These are phyloP conservation scores for Daucus carota DNA, from an alignment of 129 eudicot genomes.

Conservation along the genomic window DH1_v3.0 NC_030384.2:38463001-38463500, in stretches of 20 bases:
- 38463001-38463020: conserved; percentile 20
- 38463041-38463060: neutral
- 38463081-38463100: neutral
- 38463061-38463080: neutral
- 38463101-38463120: neutral
- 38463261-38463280: neutral
- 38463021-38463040: neutral
- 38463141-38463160: neutral
- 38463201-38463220: neutral
- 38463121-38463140: neutral
- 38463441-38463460: conserved; percentile 99
- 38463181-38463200: neutral
- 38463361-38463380: conserved; percentile 1
- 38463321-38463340: neutral
- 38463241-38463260: neutral
- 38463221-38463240: neutral
- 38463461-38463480: conserved; percentile 98
- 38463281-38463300: neutral
- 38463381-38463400: conserved; percentile 76
- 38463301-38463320: neutral
- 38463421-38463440: conserved; percentile 97
- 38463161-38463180: neutral
- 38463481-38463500: conserved; percentile 34
- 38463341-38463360: neutral
- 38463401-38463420: conserved; percentile 99